phyloP scores from a whole-genome alignment of 2,329 filamentous ascomycete genomes.

The Rutstroemia sp. region DNA sequence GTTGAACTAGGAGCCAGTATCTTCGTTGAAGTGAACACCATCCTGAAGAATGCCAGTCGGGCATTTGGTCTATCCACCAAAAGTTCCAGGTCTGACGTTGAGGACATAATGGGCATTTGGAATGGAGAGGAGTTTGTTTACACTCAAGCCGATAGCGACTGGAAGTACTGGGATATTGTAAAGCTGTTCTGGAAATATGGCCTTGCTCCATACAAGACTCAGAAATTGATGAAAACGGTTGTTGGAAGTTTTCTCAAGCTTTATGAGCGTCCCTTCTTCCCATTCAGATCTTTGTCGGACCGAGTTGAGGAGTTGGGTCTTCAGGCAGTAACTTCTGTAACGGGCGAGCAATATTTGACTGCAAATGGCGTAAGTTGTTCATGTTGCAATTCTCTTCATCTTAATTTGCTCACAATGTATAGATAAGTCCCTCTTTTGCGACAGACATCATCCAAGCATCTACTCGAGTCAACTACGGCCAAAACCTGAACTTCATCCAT shows the following conservation, averaged over 20 bases:
- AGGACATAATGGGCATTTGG: constrained; percentile 67
- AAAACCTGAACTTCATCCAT: constrained; percentile 79
- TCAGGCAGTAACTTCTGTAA: constrained; percentile 55
- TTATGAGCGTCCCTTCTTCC: constrained; percentile 77
- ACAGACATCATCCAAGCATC: constrained; percentile 82
- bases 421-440: constrained; percentile 60
- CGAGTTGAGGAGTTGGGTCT: constrained; percentile 62
- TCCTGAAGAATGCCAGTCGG: constrained; percentile 65
- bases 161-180: constrained; percentile 71
- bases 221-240: constrained; percentile 63
- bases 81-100: constrained; percentile 37
- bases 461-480: constrained; percentile 90
- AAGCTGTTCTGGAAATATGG: constrained; percentile 86
- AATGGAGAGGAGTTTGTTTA: constrained; percentile 71
- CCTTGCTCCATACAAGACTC: constrained; percentile 64
- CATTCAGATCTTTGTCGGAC: constrained; percentile 69
- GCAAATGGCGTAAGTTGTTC: constrained; percentile 46
- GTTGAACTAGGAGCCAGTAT: constrained; percentile 89
- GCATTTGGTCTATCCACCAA: constrained; percentile 59
- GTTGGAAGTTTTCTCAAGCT: constrained; percentile 69
- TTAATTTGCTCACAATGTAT: constrained; percentile 9
- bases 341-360: constrained; percentile 66
- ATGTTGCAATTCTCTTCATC: not conserved
- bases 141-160: constrained; percentile 48
- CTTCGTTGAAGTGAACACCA: constrained; percentile 79